Conservation (phyloP, 2,329 filamentous ascomycete genomes). For the Fusarium dimerum region DNA sequence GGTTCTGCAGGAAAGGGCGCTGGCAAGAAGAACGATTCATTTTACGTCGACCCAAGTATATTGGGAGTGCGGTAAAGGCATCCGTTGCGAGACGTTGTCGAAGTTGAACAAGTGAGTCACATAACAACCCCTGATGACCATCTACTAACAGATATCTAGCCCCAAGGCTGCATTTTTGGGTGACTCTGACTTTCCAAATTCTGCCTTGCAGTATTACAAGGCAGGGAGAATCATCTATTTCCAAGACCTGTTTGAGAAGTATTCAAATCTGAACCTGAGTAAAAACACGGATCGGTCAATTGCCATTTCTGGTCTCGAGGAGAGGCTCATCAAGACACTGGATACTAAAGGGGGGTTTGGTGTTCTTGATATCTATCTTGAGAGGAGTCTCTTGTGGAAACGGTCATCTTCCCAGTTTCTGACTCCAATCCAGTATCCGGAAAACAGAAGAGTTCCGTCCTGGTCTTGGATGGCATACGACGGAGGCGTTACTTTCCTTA, state of each 20-base stretch:
- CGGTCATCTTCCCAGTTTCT: background rate
- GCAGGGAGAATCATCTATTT: background rate
- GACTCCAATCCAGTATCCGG: background rate
- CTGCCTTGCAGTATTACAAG: background rate
- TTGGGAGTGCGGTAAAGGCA: slow-evolving; percentile 4
- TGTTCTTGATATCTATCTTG: slow-evolving; percentile 28
- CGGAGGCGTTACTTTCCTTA: background rate
- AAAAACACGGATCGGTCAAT: background rate
- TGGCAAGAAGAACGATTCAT: slow-evolving; percentile 1
- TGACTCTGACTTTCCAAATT: slow-evolving; percentile 1
- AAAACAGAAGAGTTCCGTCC: background rate
- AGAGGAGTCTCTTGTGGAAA: slow-evolving; percentile 3
- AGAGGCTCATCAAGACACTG: slow-evolving; percentile 26
- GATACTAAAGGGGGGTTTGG: slow-evolving; percentile 30
- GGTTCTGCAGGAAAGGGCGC: slow-evolving; percentile 3
- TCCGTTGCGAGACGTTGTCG: slow-evolving; percentile 2
- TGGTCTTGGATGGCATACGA: slow-evolving; percentile 5
- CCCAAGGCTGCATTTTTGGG: background rate
- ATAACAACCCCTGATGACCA: background rate
- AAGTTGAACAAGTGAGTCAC: slow-evolving; percentile 1
- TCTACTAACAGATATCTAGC: background rate
- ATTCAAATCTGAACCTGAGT: background rate
- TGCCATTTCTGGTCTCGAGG: slow-evolving; percentile 29
- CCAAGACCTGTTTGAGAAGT: background rate
- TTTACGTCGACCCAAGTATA: slow-evolving; percentile 1